Percentiles rank a stretch among this genome's conserved stretches.
Evolutionary conservation across 1,139 yeast genomes (phyloP).

Genomic region (Debaryomyces coudertii): DNA sequence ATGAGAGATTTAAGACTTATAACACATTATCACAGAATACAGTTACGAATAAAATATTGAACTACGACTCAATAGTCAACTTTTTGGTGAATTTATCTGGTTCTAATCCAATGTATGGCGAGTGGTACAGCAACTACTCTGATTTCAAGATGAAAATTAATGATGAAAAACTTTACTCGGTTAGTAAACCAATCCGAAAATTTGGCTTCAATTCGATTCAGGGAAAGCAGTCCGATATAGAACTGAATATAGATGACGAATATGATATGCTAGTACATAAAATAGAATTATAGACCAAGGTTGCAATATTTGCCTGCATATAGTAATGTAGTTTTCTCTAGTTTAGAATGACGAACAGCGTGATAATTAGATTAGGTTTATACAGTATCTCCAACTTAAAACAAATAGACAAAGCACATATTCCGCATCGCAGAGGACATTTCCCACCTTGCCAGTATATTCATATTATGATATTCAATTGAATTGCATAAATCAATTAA

Average conservation of each 20-base stretch:
- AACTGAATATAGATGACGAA: slow-evolving; percentile 22
- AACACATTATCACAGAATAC: slow-evolving; percentile 33
- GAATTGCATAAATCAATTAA: slow-evolving; percentile 65
- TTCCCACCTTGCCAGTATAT: slow-evolving; percentile 79
- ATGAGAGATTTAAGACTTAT: slow-evolving; percentile 27
- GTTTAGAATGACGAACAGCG: slow-evolving; percentile 7
- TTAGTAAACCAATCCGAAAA: slow-evolving; percentile 15
- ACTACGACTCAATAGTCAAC: slow-evolving; percentile 21
- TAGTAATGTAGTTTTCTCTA: slow-evolving; percentile 1
- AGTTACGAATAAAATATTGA: slow-evolving; percentile 23
- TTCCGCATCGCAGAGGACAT: slow-evolving; percentile 72
- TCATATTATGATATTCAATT: slow-evolving; percentile 75
- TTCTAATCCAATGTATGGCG: slow-evolving; percentile 19
- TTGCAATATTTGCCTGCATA: slow-evolving; percentile 13
- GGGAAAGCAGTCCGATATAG: slow-evolving; percentile 12
- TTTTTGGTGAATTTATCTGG: slow-evolving; percentile 26
- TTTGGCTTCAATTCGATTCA: slow-evolving; percentile 27
- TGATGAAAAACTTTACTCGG: slow-evolving; percentile 16
- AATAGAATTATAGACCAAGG: slow-evolving; percentile 19
- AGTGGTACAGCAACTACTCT: slow-evolving; percentile 23
- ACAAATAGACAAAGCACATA: slow-evolving; percentile 42
- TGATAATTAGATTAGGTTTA: slow-evolving; percentile 3
- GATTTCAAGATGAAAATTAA: slow-evolving; percentile 18
- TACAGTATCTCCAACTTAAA: neutral
- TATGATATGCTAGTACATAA: slow-evolving; percentile 24